phyloP scores from a whole-genome alignment of 371 early-diverging fungal species.

The Caulochytrium protostelioides region DNA sequence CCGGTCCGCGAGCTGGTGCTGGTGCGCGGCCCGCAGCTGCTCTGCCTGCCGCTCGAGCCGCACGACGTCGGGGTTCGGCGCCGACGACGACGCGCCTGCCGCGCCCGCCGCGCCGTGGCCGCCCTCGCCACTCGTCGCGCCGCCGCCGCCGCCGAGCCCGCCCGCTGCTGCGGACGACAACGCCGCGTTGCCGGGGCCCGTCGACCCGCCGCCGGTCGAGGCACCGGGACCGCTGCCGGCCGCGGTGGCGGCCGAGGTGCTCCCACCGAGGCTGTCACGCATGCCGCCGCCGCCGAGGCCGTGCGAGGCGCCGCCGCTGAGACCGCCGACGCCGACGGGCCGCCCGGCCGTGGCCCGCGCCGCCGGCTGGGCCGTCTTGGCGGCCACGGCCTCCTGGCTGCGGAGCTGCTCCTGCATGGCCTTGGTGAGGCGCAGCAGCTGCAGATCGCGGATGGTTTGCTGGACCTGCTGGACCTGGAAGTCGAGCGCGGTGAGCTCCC shows the following conservation, averaged over 20 bases:
- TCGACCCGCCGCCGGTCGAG: background rate
- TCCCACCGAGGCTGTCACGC: too few relatives aligned
- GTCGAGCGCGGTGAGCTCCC: constrained; percentile 20
- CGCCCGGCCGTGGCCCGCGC: background rate
- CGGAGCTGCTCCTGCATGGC: constrained; percentile 35
- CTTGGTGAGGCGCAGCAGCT: constrained; percentile 31
- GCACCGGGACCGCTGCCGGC: background rate
- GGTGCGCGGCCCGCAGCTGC: background rate
- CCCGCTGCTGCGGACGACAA: background rate
- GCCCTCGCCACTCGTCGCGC: background rate
- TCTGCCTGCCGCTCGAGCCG: background rate
- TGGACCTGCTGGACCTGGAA: constrained; percentile 31
- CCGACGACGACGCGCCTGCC: too few relatives aligned
- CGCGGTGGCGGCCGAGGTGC: too few relatives aligned
- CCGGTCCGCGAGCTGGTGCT: background rate
- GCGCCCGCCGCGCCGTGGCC: background rate
- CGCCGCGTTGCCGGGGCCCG: background rate
- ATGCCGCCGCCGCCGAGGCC: too few relatives aligned
- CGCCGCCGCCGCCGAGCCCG: background rate
- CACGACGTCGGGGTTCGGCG: background rate
- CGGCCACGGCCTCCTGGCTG: constrained; percentile 8
- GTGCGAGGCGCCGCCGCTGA: background rate
- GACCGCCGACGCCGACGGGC: background rate
- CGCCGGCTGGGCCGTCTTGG: too few relatives aligned
- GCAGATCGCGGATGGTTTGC: constrained; percentile 26